A percentile compares a stretch with the other conserved stretches of the same genome.
phyloP scores from a whole-genome alignment of 1,284 basidiomycete species.

The Trichosporon sp. region DNA sequence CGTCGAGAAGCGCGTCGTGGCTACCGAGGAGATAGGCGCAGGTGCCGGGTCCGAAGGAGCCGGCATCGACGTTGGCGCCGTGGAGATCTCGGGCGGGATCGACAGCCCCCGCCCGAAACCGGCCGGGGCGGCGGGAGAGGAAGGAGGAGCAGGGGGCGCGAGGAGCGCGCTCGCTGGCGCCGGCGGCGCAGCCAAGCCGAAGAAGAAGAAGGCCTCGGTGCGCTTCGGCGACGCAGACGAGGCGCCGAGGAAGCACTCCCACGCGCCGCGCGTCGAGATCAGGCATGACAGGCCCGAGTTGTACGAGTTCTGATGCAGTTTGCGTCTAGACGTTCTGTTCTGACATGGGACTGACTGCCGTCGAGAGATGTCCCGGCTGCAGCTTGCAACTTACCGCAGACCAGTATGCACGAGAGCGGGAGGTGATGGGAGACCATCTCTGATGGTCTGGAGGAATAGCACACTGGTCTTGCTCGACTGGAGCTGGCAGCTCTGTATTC shows the following conservation, averaged over 20 bases:
- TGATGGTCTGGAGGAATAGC: no score
- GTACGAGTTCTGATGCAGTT: constrained; percentile 48
- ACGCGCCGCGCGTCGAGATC: constrained; percentile 25
- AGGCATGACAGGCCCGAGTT: constrained; percentile 51
- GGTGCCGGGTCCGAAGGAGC: neutral
- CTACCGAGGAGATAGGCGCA: neutral
- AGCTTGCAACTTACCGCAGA: no score
- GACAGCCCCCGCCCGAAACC: neutral
- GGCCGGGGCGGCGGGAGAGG: neutral
- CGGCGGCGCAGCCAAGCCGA: constrained; percentile 9
- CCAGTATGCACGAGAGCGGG: no score
- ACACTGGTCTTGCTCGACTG: no score
- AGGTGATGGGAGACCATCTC: no score
- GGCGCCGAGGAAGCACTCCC: constrained; percentile 4
- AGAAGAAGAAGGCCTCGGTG: constrained; percentile 37
- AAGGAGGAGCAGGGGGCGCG: neutral
- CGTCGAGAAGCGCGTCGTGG: constrained; percentile 4
- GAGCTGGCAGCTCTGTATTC: no score
- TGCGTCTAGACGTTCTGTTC: no score
- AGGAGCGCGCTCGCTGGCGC: neutral
- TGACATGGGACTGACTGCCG: no score
- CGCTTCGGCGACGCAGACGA: constrained; percentile 40
- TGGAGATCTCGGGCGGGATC: neutral
- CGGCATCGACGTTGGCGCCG: neutral
- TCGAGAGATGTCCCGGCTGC: no score